Evolutionary conservation across 768 basidiomycete genomes (phyloP).

Genomic region (Lentinula sp.): DNA sequence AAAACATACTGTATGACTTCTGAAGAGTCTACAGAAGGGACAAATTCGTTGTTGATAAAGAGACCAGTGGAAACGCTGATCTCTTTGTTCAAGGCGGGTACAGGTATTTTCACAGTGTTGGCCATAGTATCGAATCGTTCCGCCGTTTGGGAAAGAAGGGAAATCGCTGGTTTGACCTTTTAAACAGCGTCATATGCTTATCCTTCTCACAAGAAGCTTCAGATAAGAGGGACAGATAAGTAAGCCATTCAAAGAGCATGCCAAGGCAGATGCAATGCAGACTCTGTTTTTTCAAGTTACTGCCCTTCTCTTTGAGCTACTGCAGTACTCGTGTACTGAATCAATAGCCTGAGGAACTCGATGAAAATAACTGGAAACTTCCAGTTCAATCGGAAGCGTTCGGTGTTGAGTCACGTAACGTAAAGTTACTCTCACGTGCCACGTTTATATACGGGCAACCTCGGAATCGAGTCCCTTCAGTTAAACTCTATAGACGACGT

Average conservation of each 20-base stretch:
- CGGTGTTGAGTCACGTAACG: too few species aligned
- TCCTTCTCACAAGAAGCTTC: neutral
- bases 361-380: too few species aligned
- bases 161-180: neutral
- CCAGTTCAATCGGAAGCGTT: too few species aligned
- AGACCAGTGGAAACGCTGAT: conserved; percentile 73
- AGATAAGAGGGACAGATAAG: too few species aligned
- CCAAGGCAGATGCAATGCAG: too few species aligned
- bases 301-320: too few species aligned
- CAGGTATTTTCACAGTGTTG: conserved; percentile 29
- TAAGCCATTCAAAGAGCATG: too few species aligned
- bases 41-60: conserved; percentile 90
- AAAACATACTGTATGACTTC: conserved; percentile 56
- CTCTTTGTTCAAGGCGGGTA: conserved; percentile 38
- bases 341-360: too few species aligned
- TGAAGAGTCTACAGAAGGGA: conserved; percentile 62
- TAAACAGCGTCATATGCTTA: neutral
- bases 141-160: neutral
- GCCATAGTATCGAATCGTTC: conserved; percentile 33
- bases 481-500: neutral
- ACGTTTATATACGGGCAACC: neutral
- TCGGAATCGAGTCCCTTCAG: neutral
- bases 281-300: too few species aligned
- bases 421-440: too few species aligned
- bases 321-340: too few species aligned